A percentile compares a stretch with the other conserved stretches of the same genome.
Conservation (phyloP, 2,329 filamentous ascomycete species). For the Alternaria novae-zelandiae region DNA sequence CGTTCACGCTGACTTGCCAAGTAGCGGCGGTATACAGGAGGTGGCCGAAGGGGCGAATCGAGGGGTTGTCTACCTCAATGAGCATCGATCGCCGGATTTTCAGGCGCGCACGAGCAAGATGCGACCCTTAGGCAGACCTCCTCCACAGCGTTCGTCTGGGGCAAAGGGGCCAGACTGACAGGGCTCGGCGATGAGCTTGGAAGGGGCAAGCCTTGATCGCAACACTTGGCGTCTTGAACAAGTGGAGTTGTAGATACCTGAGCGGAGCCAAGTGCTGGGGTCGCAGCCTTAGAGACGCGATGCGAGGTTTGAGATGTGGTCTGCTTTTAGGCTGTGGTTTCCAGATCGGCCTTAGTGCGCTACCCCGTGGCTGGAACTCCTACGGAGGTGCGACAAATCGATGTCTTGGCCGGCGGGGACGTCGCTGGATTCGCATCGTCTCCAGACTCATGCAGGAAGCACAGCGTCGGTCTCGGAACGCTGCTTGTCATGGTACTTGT, state of each 20-base stretch:
- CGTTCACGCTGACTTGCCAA: constrained; percentile 16
- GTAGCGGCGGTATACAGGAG: constrained; percentile 4
- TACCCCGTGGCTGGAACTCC: constrained; percentile 23
- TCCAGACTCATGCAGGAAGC: constrained; percentile 12
- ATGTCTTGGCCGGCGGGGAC: constrained; percentile 25
- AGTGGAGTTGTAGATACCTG: constrained; percentile 34
- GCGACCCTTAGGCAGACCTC: constrained; percentile 26
- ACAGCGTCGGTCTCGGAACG: constrained; percentile 10
- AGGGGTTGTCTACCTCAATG: constrained; percentile 17
- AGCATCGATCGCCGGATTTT: constrained; percentile 19
- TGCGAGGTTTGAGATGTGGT: constrained; percentile 25
- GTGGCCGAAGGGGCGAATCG: constrained; percentile 4
- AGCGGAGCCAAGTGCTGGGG: constrained; percentile 11
- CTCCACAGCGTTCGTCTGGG: constrained; percentile 34
- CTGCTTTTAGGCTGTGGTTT: constrained; percentile 26
- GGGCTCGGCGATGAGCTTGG: constrained; percentile 37
- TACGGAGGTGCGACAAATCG: constrained; percentile 40
- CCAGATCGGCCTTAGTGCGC: constrained; percentile 18
- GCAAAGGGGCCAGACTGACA: constrained; percentile 14
- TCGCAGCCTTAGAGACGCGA: constrained; percentile 12
- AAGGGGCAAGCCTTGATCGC: constrained; percentile 37
- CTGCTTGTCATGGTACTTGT: constrained; percentile 25
- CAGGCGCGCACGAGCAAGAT: constrained; percentile 17
- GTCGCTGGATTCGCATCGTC: constrained; percentile 1
- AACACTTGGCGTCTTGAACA: constrained; percentile 35